Percentiles rank a stretch among this genome's conserved stretches.
These are phyloP conservation scores for Diplosphaera chodatii DNA, from an alignment of 139 green algal genomes.

Conservation along the genomic window DNA sequence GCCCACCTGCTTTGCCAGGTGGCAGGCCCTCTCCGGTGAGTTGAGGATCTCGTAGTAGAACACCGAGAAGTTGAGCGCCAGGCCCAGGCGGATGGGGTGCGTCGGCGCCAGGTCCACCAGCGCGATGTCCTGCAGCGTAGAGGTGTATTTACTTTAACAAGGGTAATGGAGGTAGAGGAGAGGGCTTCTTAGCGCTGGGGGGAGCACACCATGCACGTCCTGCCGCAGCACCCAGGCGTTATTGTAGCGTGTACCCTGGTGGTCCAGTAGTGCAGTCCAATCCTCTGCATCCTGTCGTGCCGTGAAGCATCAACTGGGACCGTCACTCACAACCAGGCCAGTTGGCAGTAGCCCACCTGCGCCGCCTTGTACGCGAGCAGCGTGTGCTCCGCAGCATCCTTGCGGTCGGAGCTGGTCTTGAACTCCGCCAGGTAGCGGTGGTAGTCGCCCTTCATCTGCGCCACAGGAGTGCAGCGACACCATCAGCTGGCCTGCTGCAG, in stretches of 20 bases:
- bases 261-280: neutral
- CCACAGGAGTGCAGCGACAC: no score
- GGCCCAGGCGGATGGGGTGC: conserved; percentile 94
- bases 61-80: conserved; percentile 98
- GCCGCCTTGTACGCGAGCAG: conserved; percentile 95
- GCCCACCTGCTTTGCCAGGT: conserved; percentile 90
- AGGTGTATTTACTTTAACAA: no score
- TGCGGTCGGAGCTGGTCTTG: conserved; percentile 82
- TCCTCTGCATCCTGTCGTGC: no score
- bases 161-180: no score
- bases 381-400: conserved; percentile 93
- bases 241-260: no score
- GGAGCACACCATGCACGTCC: no score
- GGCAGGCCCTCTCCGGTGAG: conserved; percentile 92
- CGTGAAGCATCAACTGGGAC: no score
- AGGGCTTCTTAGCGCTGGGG: no score
- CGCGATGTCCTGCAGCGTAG: conserved; percentile 97
- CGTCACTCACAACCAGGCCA: no score
- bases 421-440: conserved; percentile 98
- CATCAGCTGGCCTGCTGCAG: no score
- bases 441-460: conserved; percentile 91
- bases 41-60: conserved; percentile 99
- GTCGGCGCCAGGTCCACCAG: conserved; percentile 89
- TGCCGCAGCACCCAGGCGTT: no score
- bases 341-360: no score